These are phyloP conservation scores for Raphidocelis subcapitata DNA, from an alignment of 139 green algal species.

Conservation along the genomic window DNA sequence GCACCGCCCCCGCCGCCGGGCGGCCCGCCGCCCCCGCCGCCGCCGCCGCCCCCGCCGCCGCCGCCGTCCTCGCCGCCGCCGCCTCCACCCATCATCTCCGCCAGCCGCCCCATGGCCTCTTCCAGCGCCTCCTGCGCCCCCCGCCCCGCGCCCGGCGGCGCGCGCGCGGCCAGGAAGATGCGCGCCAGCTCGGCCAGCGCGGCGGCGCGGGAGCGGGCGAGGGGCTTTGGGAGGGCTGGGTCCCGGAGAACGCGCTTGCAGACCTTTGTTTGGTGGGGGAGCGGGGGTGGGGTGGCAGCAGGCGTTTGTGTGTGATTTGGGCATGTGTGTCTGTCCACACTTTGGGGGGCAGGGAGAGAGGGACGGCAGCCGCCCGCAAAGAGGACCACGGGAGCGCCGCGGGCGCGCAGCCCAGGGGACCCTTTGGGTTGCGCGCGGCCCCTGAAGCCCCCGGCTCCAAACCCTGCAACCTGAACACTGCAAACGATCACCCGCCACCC, in stretches of 20 bases:
- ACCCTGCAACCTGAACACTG: too few species aligned
- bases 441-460: too few species aligned
- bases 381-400: too few species aligned
- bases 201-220: slow-evolving; percentile 29
- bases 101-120: slow-evolving; percentile 53
- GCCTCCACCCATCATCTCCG: slow-evolving; percentile 15
- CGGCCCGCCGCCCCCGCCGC: neutral
- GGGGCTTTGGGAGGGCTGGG: neutral
- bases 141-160: slow-evolving; percentile 5
- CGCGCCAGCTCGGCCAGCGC: slow-evolving; percentile 52
- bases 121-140: slow-evolving; percentile 63
- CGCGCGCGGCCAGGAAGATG: slow-evolving; percentile 51
- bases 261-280: slow-evolving; percentile 6
- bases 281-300: neutral
- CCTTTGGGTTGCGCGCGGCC: too few species aligned
- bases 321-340: slow-evolving; percentile 26
- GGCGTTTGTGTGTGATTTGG: neutral
- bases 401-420: too few species aligned
- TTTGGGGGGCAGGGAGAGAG: too few species aligned
- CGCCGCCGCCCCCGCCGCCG: slow-evolving; percentile 8
- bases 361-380: too few species aligned
- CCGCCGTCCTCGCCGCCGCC: neutral
- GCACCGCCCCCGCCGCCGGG: too few species aligned
- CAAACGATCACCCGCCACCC: too few species aligned
- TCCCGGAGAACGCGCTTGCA: slow-evolving; percentile 39